Evolutionary conservation across 1,139 yeast genomes (phyloP).

Genomic region (Candida glucosophila): DNA sequence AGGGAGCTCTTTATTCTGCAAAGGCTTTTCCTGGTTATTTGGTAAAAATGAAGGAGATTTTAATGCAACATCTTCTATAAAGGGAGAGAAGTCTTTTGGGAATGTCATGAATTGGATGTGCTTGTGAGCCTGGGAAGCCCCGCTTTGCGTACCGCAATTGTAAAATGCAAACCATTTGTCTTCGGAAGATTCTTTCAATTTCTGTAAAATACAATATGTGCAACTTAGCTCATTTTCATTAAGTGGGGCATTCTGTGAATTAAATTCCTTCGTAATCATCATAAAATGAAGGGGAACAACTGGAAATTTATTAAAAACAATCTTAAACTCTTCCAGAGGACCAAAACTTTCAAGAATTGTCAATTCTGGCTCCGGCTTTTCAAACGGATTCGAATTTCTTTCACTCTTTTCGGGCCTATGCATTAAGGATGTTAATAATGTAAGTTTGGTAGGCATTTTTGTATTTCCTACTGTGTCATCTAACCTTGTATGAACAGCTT

Average conservation of each 20-base stretch:
- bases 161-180: slow-evolving; percentile 60
- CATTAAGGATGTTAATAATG: slow-evolving; percentile 33
- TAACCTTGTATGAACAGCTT: slow-evolving; percentile 15
- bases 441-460: slow-evolving; percentile 19
- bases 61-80: slow-evolving; percentile 44
- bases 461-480: slow-evolving; percentile 12
- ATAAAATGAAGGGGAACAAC: slow-evolving; percentile 72
- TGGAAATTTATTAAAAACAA: slow-evolving; percentile 81
- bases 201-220: slow-evolving; percentile 42
- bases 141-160: slow-evolving; percentile 81
- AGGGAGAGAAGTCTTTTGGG: slow-evolving; percentile 51
- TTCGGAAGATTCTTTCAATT: slow-evolving; percentile 13
- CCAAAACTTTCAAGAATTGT: slow-evolving; percentile 51
- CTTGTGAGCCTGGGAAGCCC: slow-evolving; percentile 90
- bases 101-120: slow-evolving; percentile 79
- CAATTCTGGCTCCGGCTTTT: slow-evolving; percentile 68
- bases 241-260: slow-evolving; percentile 65
- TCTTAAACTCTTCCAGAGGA: slow-evolving; percentile 38
- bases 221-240: slow-evolving; percentile 58
- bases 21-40: slow-evolving; percentile 44
- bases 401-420: slow-evolving; percentile 48
- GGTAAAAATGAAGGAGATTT: slow-evolving; percentile 48
- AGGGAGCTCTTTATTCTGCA: slow-evolving; percentile 53
- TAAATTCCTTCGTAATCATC: slow-evolving; percentile 65
- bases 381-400: slow-evolving; percentile 58